Percentiles rank a stretch among this genome's conserved stretches.
phyloP scores from a whole-genome alignment of 805 yeast genomes.

The Teunomyces gatunensis region DNA sequence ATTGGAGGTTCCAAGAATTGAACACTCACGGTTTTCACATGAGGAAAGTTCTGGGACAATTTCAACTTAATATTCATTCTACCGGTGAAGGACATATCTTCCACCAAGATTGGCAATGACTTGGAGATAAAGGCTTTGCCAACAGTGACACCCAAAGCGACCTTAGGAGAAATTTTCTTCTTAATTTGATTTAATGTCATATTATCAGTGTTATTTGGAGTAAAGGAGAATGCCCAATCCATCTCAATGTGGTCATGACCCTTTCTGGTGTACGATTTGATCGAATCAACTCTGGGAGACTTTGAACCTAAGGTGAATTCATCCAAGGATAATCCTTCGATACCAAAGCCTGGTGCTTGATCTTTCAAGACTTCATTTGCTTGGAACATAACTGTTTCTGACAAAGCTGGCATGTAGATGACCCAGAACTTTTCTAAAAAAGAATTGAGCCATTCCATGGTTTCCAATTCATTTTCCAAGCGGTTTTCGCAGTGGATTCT shows the following conservation, averaged over 20 bases:
- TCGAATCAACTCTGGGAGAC: conserved; percentile 70
- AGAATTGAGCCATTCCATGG: conserved; percentile 79
- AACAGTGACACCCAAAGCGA: conserved; percentile 73
- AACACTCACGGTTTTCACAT: conserved; percentile 66
- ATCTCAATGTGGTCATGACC: conserved; percentile 69
- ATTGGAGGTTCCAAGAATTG: conserved; percentile 76
- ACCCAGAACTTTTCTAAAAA: conserved; percentile 83
- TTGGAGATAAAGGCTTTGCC: conserved; percentile 82
- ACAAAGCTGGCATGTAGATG: conserved; percentile 81
- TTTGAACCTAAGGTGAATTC: conserved; percentile 80
- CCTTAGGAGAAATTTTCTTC: conserved; percentile 73
- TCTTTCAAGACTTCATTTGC: conserved; percentile 69
- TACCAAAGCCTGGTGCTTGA: conserved; percentile 80
- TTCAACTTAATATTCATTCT: conserved; percentile 61
- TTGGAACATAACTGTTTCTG: conserved; percentile 67
- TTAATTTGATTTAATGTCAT: conserved; percentile 76
- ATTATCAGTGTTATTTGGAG: conserved; percentile 79
- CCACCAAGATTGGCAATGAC: conserved; percentile 73
- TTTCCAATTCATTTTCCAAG: conserved; percentile 61
- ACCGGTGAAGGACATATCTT: conserved; percentile 76
- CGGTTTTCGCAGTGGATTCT: conserved; percentile 63
- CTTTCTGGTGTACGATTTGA: conserved; percentile 68
- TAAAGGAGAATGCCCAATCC: conserved; percentile 81
- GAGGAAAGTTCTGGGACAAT: conserved; percentile 70
- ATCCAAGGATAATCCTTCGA: conserved; percentile 68